A percentile compares a stretch with the other conserved stretches of the same genome.
Evolutionary conservation across 306 rosid genomes (phyloP).

Genomic region (Fagus sylvatica): DNA sequence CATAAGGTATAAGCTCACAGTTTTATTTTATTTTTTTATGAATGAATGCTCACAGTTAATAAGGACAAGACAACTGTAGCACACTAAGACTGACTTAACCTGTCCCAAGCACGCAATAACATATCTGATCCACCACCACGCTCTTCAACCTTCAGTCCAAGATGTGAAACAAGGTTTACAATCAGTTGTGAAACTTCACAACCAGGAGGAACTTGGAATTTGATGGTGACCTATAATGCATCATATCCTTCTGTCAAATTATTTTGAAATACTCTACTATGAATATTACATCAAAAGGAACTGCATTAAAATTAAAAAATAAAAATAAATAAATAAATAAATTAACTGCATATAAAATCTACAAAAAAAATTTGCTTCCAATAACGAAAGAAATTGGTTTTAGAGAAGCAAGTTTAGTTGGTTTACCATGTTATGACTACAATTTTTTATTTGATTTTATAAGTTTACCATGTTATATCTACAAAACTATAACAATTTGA

Average conservation of each 20-base stretch:
- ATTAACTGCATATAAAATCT: background rate
- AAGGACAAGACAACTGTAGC: conserved; percentile 2
- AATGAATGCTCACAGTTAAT: background rate
- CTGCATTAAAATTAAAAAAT: conserved; percentile 7
- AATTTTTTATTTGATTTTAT: too few relatives aligned
- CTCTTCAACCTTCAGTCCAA: conserved; percentile 73
- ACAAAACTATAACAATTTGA: background rate
- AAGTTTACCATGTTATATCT: background rate
- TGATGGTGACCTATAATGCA: conserved; percentile 56
- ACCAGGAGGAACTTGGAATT: conserved; percentile 73
- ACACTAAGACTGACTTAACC: conserved; percentile 40
- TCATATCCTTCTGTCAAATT: conserved; percentile 26
- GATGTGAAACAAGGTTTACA: conserved; percentile 63
- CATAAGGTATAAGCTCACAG: background rate
- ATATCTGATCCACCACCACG: conserved; percentile 64
- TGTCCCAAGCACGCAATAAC: conserved; percentile 86
- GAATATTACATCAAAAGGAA: conserved; percentile 3
- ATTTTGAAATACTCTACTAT: background rate
- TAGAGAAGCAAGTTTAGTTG: background rate
- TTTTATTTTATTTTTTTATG: too few relatives aligned
- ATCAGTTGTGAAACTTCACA: conserved; percentile 76
- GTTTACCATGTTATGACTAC: background rate
- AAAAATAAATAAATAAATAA: background rate
- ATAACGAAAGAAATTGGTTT: background rate
- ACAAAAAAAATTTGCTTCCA: background rate